A percentile compares a stretch with the other conserved stretches of the same genome.
phyloP scores from a whole-genome alignment of 192 early-diverging fungal species.

The Entomortierella beljakovae region DNA sequence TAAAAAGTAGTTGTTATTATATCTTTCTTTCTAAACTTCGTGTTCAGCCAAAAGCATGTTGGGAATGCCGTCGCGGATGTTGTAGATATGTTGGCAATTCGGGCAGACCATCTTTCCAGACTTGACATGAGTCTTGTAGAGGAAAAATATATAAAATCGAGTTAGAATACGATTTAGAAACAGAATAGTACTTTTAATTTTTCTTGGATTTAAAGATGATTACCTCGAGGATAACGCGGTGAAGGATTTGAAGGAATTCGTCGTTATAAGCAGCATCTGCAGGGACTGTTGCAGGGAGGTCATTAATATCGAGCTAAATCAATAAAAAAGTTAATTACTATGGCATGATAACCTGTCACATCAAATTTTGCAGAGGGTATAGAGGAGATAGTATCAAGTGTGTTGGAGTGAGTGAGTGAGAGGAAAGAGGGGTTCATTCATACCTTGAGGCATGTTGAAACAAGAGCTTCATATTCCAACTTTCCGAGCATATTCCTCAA shows the following conservation, averaged over 20 bases:
- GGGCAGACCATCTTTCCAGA: constrained; percentile 93
- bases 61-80: constrained; percentile 93
- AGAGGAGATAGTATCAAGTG: no score
- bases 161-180: not conserved
- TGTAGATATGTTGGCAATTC: constrained; percentile 90
- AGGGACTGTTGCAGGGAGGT: constrained; percentile 73
- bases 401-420: no score
- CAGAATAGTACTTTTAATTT: constrained; percentile 3
- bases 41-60: constrained; percentile 90
- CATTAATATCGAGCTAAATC: constrained; percentile 73
- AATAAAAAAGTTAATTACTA: no score
- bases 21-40: constrained; percentile 66
- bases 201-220: not conserved
- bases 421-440: constrained; percentile 22
- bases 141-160: not conserved
- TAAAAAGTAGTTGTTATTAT: not conserved
- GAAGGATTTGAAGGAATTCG: constrained; percentile 78
- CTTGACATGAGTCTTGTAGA: constrained; percentile 79
- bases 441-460: constrained; percentile 73
- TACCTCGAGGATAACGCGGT: constrained; percentile 87
- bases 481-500: constrained; percentile 83
- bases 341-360: no score
- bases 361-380: no score
- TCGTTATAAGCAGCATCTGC: constrained; percentile 68
- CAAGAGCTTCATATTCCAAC: constrained; percentile 82